A percentile compares a stretch with the other conserved stretches of the same genome.
Evolutionary conservation across 495 filamentous ascomycete genomes (phyloP).

Genomic region (Elasticomyces elasticus): DNA sequence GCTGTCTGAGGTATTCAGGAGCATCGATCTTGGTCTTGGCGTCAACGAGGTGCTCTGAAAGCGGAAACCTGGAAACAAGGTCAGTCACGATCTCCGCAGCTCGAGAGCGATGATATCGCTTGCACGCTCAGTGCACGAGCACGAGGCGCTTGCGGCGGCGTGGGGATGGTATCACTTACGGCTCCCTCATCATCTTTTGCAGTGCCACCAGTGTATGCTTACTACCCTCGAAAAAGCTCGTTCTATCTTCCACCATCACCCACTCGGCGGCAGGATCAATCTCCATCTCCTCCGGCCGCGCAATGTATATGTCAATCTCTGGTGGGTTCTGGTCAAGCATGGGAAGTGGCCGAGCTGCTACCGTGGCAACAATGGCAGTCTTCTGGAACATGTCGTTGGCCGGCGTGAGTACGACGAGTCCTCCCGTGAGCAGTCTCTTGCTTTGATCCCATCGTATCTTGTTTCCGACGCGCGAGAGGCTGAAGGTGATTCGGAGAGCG

Average conservation of each 20-base stretch:
- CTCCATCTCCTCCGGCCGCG: conserved; percentile 45
- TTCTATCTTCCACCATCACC: conserved; percentile 66
- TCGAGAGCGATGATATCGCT: neutral
- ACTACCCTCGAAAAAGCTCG: conserved; percentile 63
- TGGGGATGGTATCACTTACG: conserved; percentile 33
- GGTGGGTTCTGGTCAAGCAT: conserved; percentile 54
- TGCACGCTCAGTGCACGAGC: conserved; percentile 11
- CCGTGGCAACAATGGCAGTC: conserved; percentile 58
- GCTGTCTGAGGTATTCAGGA: conserved; percentile 41
- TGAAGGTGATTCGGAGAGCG: conserved; percentile 61
- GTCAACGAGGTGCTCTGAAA: conserved; percentile 50
- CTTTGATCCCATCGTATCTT: conserved; percentile 70
- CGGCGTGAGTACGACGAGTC: conserved; percentile 60
- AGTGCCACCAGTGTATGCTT: conserved; percentile 63
- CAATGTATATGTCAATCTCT: conserved; percentile 68
- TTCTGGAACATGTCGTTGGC: conserved; percentile 52
- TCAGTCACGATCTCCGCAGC: neutral
- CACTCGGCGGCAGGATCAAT: conserved; percentile 63
- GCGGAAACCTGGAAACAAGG: conserved; percentile 43
- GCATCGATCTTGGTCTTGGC: conserved; percentile 38
- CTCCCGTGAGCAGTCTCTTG: conserved; percentile 58
- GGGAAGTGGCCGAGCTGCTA: conserved; percentile 59
- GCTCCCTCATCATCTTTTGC: conserved; percentile 55
- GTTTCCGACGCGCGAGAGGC: conserved; percentile 52
- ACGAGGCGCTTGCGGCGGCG: neutral